A percentile compares a stretch with the other conserved stretches of the same genome.
These are phyloP conservation scores for Fusarium phyllophilum DNA, from an alignment of 2,329 filamentous ascomycete species.

Conservation along the genomic window DNA sequence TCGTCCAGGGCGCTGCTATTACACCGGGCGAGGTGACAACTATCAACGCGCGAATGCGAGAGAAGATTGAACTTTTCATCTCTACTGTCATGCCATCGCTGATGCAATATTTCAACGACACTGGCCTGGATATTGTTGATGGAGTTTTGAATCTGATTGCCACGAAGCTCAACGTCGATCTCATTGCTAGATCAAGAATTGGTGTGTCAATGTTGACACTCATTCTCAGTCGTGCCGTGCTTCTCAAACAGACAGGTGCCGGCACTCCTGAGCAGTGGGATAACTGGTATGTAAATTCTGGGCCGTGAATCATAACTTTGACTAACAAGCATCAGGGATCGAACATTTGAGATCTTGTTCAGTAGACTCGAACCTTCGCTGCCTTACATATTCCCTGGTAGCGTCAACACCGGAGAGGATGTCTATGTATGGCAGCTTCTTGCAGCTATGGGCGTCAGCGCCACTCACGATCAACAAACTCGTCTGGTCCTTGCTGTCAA, in stretches of 20 bases:
- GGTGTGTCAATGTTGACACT: constrained; percentile 92
- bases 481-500: constrained; percentile 94
- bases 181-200: constrained; percentile 87
- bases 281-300: constrained; percentile 72
- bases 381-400: constrained; percentile 87
- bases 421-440: constrained; percentile 99
- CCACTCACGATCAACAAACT: constrained; percentile 94
- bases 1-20: constrained; percentile 83
- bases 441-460: constrained; percentile 92
- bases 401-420: constrained; percentile 90
- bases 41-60: constrained; percentile 80
- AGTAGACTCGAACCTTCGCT: constrained; percentile 86
- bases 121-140: constrained; percentile 88
- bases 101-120: constrained; percentile 90
- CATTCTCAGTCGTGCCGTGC: constrained; percentile 91
- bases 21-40: constrained; percentile 75
- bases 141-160: constrained; percentile 88
- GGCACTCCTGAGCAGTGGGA: constrained; percentile 79
- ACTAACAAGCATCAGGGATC: constrained; percentile 65
- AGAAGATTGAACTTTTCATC: constrained; percentile 92
- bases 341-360: constrained; percentile 87
- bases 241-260: constrained; percentile 83
- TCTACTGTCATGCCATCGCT: constrained; percentile 89
- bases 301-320: background rate
- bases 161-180: constrained; percentile 82